phyloP scores from a whole-genome alignment of 164 flowering plant genomes.

The Platanus orientalis region DNA sequence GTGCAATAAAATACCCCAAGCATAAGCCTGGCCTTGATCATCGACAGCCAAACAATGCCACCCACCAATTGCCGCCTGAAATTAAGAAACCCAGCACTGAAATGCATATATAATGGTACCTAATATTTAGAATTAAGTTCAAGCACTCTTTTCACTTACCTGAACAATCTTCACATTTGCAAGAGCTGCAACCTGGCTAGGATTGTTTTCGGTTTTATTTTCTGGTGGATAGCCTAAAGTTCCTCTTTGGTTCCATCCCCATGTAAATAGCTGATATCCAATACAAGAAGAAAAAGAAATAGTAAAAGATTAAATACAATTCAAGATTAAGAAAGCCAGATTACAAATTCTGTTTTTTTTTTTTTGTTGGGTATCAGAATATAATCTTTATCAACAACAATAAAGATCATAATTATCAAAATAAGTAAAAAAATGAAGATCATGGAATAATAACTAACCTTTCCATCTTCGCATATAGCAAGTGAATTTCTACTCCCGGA shows the following conservation, averaged over 20 bases:
- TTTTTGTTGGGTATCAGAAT: not conserved
- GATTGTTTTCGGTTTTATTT: slow-evolving; percentile 81
- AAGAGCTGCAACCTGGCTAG: slow-evolving; percentile 85
- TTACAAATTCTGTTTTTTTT: no score
- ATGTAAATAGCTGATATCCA: slow-evolving; percentile 71
- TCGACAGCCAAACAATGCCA: slow-evolving; percentile 99
- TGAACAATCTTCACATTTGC: slow-evolving; percentile 79
- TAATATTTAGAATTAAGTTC: not conserved
- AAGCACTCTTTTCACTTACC: slow-evolving; percentile 32
- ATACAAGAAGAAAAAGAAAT: slow-evolving; percentile 5
- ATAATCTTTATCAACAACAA: not conserved
- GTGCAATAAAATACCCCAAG: slow-evolving; percentile 83
- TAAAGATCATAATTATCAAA: no score
- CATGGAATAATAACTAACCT: slow-evolving; percentile 33
- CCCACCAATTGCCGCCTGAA: slow-evolving; percentile 99
- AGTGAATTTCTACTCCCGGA: slow-evolving; percentile 98
- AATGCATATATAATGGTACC: not conserved
- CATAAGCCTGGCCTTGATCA: slow-evolving; percentile 92
- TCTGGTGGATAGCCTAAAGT: slow-evolving; percentile 92
- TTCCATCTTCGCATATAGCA: slow-evolving; percentile 91
- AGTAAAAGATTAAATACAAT: not conserved
- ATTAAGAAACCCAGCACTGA: slow-evolving; percentile 5
- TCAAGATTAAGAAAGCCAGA: not conserved
- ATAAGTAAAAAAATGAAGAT: no score
- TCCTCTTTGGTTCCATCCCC: slow-evolving; percentile 99